These are phyloP conservation scores for Flaveria linearis DNA, from an alignment of 129 eudicot species.

Conservation along the genomic window DNA sequence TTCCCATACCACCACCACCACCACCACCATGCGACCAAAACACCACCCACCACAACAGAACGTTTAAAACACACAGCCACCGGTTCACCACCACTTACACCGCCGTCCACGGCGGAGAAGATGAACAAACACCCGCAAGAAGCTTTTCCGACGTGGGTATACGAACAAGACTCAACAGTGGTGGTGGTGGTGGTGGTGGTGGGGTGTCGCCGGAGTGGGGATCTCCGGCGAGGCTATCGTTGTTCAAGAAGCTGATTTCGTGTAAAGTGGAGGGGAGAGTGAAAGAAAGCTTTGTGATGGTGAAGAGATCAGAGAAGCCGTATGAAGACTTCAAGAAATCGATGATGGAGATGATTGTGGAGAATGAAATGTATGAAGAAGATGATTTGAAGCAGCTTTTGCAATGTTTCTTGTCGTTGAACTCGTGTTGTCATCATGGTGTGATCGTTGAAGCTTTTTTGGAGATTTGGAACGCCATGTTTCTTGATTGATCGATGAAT, in stretches of 20 bases:
- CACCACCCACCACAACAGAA: no score
- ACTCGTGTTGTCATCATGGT: conserved; percentile 51
- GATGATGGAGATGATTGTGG: conserved; percentile 75
- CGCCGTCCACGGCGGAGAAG: no score
- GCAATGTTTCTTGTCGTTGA: conserved; percentile 61
- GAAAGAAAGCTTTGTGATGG: conserved; percentile 76
- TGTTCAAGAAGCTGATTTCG: conserved; percentile 18
- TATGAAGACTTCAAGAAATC: conserved; percentile 72
- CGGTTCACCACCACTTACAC: no score
- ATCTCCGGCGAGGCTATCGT: conserved; percentile 18
- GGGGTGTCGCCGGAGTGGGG: conserved; percentile 19
- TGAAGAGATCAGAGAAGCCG: conserved; percentile 75
- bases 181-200: neutral
- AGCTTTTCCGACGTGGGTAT: conserved; percentile 40
- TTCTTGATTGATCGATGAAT: conserved; percentile 25
- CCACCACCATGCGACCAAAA: no score
- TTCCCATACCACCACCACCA: no score
- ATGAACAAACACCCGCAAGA: conserved; percentile 24
- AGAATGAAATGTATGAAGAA: conserved; percentile 61
- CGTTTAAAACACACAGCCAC: no score
- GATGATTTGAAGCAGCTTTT: conserved; percentile 63
- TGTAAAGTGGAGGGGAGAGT: conserved; percentile 42
- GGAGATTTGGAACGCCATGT: conserved; percentile 54
- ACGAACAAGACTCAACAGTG: neutral
- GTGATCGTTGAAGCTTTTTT: conserved; percentile 56